These are phyloP conservation scores for Fraxinus xanthoxyloides DNA, from an alignment of 305 asterid species.

Conservation along the genomic window DNA sequence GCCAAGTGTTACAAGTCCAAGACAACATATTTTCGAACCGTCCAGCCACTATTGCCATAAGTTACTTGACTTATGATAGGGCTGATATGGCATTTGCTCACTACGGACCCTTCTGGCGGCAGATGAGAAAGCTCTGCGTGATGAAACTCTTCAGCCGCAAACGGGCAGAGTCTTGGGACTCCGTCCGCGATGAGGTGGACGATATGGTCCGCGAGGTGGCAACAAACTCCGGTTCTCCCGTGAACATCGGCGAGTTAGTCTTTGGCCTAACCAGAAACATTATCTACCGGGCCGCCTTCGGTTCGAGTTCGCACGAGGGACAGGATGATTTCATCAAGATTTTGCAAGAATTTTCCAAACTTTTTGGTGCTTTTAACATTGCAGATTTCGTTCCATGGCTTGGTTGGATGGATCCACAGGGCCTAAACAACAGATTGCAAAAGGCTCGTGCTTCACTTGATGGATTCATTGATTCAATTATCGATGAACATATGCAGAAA, in stretches of 20 bases:
- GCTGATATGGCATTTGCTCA: constrained; percentile 92
- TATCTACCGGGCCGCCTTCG: constrained; percentile 78
- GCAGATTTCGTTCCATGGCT: constrained; percentile 77
- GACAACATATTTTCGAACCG: constrained; percentile 80
- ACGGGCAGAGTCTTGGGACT: constrained; percentile 89
- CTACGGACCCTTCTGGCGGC: constrained; percentile 93
- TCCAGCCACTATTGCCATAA: constrained; percentile 76
- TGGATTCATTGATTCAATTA: constrained; percentile 63
- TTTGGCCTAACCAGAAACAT: constrained; percentile 63
- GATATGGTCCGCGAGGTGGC: constrained; percentile 39
- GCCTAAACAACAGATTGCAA: constrained; percentile 44
- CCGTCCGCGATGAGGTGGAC: constrained; percentile 72
- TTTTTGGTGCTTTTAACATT: constrained; percentile 72
- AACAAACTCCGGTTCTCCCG: constrained; percentile 27
- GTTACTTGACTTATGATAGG: constrained; percentile 64
- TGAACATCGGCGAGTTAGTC: constrained; percentile 73
- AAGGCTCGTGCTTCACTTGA: constrained; percentile 69
- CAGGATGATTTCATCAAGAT: constrained; percentile 68
- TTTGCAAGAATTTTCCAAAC: constrained; percentile 72
- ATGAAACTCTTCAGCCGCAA: constrained; percentile 81
- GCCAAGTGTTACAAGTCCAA: constrained; percentile 74
- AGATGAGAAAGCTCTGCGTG: constrained; percentile 84
- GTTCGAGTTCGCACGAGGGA: constrained; percentile 57
- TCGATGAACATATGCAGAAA: constrained; percentile 60
- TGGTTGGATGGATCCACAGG: constrained; percentile 57